A percentile compares a stretch with the other conserved stretches of the same genome.
These are phyloP conservation scores for Candida sakaeoensis DNA, from an alignment of 805 yeast species.

Conservation along the genomic window DNA sequence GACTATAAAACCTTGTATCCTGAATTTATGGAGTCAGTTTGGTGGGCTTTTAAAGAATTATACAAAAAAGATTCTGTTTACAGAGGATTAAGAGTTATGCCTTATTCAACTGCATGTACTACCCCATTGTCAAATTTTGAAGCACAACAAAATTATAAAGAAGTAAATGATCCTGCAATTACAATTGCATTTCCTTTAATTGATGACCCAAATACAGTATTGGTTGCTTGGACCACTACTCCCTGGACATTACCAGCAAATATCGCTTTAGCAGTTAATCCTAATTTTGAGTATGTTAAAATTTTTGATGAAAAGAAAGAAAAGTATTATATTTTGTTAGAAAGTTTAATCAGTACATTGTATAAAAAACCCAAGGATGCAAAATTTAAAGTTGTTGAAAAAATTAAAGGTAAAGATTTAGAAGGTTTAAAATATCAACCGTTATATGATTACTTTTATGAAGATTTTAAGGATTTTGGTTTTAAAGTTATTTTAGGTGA, in stretches of 20 bases:
- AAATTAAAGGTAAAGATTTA: slow-evolving; percentile 73
- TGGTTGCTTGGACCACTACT: slow-evolving; percentile 99
- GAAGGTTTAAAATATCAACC: slow-evolving; percentile 81
- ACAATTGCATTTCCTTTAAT: slow-evolving; percentile 82
- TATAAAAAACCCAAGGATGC: slow-evolving; percentile 95
- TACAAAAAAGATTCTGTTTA: slow-evolving; percentile 85
- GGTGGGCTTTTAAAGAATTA: slow-evolving; percentile 97
- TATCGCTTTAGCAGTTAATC: slow-evolving; percentile 87
- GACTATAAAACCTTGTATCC: slow-evolving; percentile 97
- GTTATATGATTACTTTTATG: slow-evolving; percentile 74
- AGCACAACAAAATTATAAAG: slow-evolving; percentile 98
- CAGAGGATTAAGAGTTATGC: slow-evolving; percentile 97
- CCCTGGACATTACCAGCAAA: slow-evolving; percentile 99
- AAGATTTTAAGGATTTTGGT: slow-evolving; percentile 69
- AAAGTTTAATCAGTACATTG: slow-evolving; percentile 72
- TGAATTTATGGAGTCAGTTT: slow-evolving; percentile 93
- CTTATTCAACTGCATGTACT: slow-evolving; percentile 95
- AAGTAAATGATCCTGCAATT: slow-evolving; percentile 94
- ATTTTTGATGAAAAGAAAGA: slow-evolving; percentile 85
- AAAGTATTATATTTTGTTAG: slow-evolving; percentile 78
- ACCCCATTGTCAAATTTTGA: slow-evolving; percentile 97
- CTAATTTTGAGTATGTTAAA: slow-evolving; percentile 86
- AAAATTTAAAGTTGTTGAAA: slow-evolving; percentile 78
- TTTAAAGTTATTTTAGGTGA: slow-evolving; percentile 79
- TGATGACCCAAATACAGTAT: slow-evolving; percentile 74